Conservation (phyloP, 768 basidiomycete genomes). For the Hortiboletus flavorubellus region DNA sequence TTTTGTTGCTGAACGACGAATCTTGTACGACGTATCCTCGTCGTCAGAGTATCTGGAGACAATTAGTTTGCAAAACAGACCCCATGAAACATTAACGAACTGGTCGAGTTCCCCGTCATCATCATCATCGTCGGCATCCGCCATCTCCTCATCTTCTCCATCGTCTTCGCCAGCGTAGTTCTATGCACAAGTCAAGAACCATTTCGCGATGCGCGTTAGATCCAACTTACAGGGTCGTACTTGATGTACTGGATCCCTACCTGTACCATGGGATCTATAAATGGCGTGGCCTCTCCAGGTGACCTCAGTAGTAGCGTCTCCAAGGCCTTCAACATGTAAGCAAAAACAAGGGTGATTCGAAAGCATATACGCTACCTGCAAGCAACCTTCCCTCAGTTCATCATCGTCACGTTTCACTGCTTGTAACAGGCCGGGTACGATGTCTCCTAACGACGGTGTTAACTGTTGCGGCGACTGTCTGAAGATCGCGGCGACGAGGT, state of each 20-base stretch:
- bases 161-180: conserved; percentile 76
- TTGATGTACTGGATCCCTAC: conserved; percentile 78
- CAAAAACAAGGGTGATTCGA: neutral
- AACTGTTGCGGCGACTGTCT: conserved; percentile 70
- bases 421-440: conserved; percentile 70
- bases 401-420: conserved; percentile 75
- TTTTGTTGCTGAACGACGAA: conserved; percentile 91
- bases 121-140: conserved; percentile 63
- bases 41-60: conserved; percentile 85
- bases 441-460: conserved; percentile 52
- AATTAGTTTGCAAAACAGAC: neutral
- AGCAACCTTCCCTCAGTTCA: conserved; percentile 73
- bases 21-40: conserved; percentile 97
- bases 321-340: conserved; percentile 49
- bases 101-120: conserved; percentile 81
- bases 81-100: conserved; percentile 38
- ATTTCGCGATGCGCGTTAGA: neutral
- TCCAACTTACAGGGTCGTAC: conserved; percentile 74
- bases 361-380: conserved; percentile 52
- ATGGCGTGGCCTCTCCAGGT: conserved; percentile 76
- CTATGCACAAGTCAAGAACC: conserved; percentile 35
- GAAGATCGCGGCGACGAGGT: conserved; percentile 76
- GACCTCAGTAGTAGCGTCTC: conserved; percentile 84
- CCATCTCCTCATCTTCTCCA: conserved; percentile 60
- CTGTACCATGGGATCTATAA: conserved; percentile 64